A percentile compares a stretch with the other conserved stretches of the same genome.
These are phyloP conservation scores for Lepiota brunneoincarnata DNA, from an alignment of 768 basidiomycete species.

Conservation along the genomic window DNA sequence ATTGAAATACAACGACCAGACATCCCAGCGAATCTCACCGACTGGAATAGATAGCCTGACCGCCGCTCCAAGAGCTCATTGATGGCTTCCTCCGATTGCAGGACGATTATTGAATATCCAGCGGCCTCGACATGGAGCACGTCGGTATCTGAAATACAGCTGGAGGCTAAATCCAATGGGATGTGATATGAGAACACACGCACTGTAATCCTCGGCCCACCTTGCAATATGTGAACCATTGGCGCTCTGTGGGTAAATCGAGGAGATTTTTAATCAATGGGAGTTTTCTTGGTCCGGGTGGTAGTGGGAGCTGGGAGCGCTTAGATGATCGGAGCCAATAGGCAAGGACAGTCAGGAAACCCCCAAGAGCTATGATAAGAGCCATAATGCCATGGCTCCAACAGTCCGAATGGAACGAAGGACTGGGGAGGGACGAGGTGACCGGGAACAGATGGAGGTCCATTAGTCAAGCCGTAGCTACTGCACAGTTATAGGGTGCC, in stretches of 20 bases:
- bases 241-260: slow-evolving; percentile 35
- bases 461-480: too few relatives aligned
- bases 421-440: too few relatives aligned
- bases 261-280: slow-evolving; percentile 43
- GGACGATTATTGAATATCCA: slow-evolving; percentile 20
- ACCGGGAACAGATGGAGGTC: too few relatives aligned
- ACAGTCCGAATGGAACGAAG: too few relatives aligned
- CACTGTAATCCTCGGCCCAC: slow-evolving; percentile 43
- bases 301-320: too few relatives aligned
- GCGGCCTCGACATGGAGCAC: slow-evolving; percentile 4
- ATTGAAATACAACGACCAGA: slow-evolving; percentile 15
- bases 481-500: too few relatives aligned
- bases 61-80: slow-evolving; percentile 44
- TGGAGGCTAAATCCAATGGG: not conserved
- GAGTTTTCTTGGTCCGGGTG: too few relatives aligned
- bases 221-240: slow-evolving; percentile 38
- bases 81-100: slow-evolving; percentile 28
- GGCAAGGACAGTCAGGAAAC: not conserved
- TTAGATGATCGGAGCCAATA: not conserved
- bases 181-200: not conserved
- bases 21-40: slow-evolving; percentile 22
- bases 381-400: too few relatives aligned
- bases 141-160: slow-evolving; percentile 1
- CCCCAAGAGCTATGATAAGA: too few relatives aligned
- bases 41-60: slow-evolving; percentile 42